Conservation (phyloP, 768 basidiomycete genomes). For the Auriculariales sp. region DNA sequence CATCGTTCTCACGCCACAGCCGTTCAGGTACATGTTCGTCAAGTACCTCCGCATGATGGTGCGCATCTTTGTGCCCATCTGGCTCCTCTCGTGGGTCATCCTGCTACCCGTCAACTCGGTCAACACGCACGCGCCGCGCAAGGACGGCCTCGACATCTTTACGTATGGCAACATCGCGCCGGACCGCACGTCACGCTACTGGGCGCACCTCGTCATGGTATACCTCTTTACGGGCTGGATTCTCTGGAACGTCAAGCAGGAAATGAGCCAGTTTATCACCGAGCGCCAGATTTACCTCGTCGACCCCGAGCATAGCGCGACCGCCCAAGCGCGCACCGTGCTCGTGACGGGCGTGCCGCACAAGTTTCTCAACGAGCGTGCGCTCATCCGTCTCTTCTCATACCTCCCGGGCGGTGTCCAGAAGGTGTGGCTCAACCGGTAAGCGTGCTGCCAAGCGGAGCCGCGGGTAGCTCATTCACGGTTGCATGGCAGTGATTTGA, state of each 20-base stretch:
- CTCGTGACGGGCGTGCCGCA: constrained; percentile 81
- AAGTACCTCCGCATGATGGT: constrained; percentile 50
- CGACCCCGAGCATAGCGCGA: constrained; percentile 51
- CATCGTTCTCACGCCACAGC: too few species aligned
- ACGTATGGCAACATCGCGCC: constrained; percentile 65
- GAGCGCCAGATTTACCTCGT: constrained; percentile 76
- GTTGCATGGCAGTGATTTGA: constrained; percentile 43
- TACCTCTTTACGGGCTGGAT: constrained; percentile 77
- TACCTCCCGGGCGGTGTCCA: constrained; percentile 82
- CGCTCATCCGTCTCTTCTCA: constrained; percentile 55
- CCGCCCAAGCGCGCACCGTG: constrained; percentile 80
- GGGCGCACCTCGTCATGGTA: constrained; percentile 63
- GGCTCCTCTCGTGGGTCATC: constrained; percentile 77
- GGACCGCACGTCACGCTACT: constrained; percentile 41
- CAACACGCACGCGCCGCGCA: constrained; percentile 28
- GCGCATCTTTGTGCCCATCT: constrained; percentile 75
- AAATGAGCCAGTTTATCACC: constrained; percentile 69
- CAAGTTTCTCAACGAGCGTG: constrained; percentile 56
- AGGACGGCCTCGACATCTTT: constrained; percentile 50
- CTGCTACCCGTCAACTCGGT: constrained; percentile 64
- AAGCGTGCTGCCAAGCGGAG: constrained; percentile 6
- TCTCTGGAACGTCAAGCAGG: constrained; percentile 62
- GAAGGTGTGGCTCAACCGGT: constrained; percentile 86
- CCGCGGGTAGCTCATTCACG: neutral
- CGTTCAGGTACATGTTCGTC: too few species aligned